These are phyloP conservation scores for Podaxis sp. DNA, from an alignment of 768 basidiomycete genomes.

Conservation along the genomic window DNA sequence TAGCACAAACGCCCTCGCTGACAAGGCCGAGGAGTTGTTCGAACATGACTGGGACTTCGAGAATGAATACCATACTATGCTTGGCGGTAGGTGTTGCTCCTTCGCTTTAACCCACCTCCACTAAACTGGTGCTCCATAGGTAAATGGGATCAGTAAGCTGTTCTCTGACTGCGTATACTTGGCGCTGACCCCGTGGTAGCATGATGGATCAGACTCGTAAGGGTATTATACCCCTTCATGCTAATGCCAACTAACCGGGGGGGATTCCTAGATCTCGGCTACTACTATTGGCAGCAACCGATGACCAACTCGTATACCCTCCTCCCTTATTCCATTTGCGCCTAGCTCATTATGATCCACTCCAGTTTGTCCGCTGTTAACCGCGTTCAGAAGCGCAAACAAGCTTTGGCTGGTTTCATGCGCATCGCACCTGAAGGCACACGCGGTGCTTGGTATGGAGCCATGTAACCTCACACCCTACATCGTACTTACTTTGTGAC, in stretches of 20 bases:
- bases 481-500: not conserved
- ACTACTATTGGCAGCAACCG: constrained; percentile 71
- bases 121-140: constrained; percentile 27
- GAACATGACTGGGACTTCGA: constrained; percentile 61
- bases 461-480: not conserved
- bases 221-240: not conserved
- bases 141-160: constrained; percentile 61
- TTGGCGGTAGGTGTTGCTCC: constrained; percentile 40
- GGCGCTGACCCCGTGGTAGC: constrained; percentile 21
- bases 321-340: not conserved
- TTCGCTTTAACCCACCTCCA: not conserved
- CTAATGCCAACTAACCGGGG: not conserved
- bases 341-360: not conserved
- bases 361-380: constrained; percentile 51
- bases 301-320: constrained; percentile 53
- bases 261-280: constrained; percentile 41
- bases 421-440: constrained; percentile 59
- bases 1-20: constrained; percentile 56
- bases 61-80: constrained; percentile 53
- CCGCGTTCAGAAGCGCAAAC: constrained; percentile 51
- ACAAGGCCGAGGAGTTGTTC: constrained; percentile 53
- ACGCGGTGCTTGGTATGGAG: constrained; percentile 52
- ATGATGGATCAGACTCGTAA: constrained; percentile 72
- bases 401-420: constrained; percentile 58
- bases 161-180: not conserved